A percentile compares a stretch with the other conserved stretches of the same genome.
phyloP scores from a whole-genome alignment of 2,329 filamentous ascomycete species.

The Proliferodiscus dingleyae region DNA sequence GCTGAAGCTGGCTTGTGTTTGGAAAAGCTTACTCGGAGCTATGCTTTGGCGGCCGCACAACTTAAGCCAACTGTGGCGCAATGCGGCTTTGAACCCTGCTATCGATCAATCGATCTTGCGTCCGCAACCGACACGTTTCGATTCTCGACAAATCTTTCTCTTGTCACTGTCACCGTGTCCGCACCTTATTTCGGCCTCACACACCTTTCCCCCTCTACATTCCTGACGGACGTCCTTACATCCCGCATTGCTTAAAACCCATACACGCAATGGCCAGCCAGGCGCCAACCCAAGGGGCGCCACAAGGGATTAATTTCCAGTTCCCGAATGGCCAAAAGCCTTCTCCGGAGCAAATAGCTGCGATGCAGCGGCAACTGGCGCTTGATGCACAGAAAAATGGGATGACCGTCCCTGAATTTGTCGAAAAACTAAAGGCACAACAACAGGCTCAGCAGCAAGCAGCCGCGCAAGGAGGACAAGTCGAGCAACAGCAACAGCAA shows the following conservation, averaged over 20 bases:
- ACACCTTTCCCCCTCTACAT: background rate
- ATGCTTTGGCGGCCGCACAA: too few species aligned
- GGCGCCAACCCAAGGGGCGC: conserved; percentile 18
- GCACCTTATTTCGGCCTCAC: background rate
- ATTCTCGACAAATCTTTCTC: background rate
- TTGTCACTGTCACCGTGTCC: background rate
- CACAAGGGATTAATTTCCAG: conserved; percentile 16
- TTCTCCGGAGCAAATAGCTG: conserved; percentile 76
- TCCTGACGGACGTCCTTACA: background rate
- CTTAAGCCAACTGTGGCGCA: too few species aligned
- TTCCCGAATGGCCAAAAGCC: conserved; percentile 42
- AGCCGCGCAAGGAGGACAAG: conserved; percentile 35
- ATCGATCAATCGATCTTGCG: background rate
- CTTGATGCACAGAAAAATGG: conserved; percentile 79
- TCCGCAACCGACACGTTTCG: background rate
- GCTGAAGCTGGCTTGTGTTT: too few species aligned
- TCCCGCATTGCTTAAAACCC: background rate
- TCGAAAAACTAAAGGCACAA: conserved; percentile 57
- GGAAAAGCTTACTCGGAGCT: too few species aligned
- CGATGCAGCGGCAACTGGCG: conserved; percentile 78
- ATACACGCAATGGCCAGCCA: conserved; percentile 15
- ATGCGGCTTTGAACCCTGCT: too few species aligned
- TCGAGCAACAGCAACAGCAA: conserved; percentile 41
- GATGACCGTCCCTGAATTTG: conserved; percentile 79
- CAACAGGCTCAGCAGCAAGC: conserved; percentile 45